Percentiles rank a stretch among this genome's conserved stretches.
Conservation (phyloP, 2,329 filamentous ascomycete genomes). For the Calonectria leucothoes region DNA sequence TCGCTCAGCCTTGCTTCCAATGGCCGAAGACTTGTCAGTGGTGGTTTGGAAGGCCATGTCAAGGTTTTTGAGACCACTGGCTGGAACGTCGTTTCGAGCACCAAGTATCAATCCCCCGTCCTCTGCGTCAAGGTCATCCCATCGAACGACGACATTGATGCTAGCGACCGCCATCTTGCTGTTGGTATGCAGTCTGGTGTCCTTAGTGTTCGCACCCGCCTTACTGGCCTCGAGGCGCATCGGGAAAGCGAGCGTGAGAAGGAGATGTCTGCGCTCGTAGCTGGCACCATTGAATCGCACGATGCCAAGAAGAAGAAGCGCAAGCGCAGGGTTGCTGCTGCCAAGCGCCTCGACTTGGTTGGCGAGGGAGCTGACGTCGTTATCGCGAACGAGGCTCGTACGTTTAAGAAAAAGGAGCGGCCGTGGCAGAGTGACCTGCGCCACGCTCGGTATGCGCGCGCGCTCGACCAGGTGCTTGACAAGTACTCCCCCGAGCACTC, state of each 20-base stretch:
- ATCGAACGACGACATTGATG: conserved; percentile 49
- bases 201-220: conserved; percentile 89
- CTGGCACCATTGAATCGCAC: conserved; percentile 81
- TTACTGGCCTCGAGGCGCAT: conserved; percentile 83
- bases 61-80: conserved; percentile 95
- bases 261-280: conserved; percentile 85
- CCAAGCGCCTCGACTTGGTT: conserved; percentile 77
- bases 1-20: conserved; percentile 84
- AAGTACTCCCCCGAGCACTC: conserved; percentile 63
- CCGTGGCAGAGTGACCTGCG: conserved; percentile 86
- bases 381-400: conserved; percentile 76
- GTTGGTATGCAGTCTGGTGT: conserved; percentile 96
- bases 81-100: conserved; percentile 96
- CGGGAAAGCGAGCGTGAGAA: conserved; percentile 81
- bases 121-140: conserved; percentile 82
- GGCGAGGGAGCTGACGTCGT: conserved; percentile 90
- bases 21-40: conserved; percentile 84
- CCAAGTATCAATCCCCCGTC: conserved; percentile 93
- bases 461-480: conserved; percentile 83
- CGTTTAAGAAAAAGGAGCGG: conserved; percentile 70
- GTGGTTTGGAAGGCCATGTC: conserved; percentile 93
- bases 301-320: conserved; percentile 79
- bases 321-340: conserved; percentile 64
- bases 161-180: conserved; percentile 90
- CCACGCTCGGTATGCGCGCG: conserved; percentile 79